Conservation (phyloP, 768 basidiomycete genomes). For the Calocybe indica region DNA sequence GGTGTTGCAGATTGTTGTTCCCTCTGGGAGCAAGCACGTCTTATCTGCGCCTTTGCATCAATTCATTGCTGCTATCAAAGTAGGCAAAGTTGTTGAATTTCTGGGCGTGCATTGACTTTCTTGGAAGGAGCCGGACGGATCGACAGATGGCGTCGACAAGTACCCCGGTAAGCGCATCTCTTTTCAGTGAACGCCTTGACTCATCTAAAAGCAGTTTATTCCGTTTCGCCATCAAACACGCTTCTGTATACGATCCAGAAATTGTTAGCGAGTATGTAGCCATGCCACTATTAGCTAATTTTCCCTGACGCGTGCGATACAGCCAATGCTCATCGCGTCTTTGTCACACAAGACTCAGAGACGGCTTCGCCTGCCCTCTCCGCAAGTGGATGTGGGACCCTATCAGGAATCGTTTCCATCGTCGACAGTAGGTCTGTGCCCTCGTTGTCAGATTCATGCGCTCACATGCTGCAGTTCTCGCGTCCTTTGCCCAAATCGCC, state of each 20-base stretch:
- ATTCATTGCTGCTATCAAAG: slow-evolving; percentile 72
- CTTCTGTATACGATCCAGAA: slow-evolving; percentile 74
- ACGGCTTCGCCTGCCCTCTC: slow-evolving; percentile 45
- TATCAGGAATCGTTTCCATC: slow-evolving; percentile 75
- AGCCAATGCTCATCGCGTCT: slow-evolving; percentile 80
- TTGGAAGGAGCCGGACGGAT: slow-evolving; percentile 61
- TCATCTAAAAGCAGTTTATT: slow-evolving; percentile 49
- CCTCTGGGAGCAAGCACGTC: slow-evolving; percentile 76
- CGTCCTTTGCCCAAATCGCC: slow-evolving; percentile 71
- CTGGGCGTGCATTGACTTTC: slow-evolving; percentile 1
- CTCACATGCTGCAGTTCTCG: slow-evolving; percentile 47
- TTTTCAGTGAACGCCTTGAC: not conserved
- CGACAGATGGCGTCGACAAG: slow-evolving; percentile 71
- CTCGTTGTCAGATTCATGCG: not conserved
- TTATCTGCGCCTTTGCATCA: slow-evolving; percentile 62
- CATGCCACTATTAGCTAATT: not conserved
- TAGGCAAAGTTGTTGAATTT: slow-evolving; percentile 14
- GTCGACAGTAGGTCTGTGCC: slow-evolving; percentile 58
- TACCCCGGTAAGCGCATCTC: slow-evolving; percentile 53
- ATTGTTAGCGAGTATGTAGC: slow-evolving; percentile 65
- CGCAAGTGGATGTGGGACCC: slow-evolving; percentile 36
- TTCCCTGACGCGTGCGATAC: slow-evolving; percentile 4
- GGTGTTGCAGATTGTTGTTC: slow-evolving; percentile 60
- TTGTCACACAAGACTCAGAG: slow-evolving; percentile 62
- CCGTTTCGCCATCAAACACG: slow-evolving; percentile 58